phyloP scores from a whole-genome alignment of 192 early-diverging fungal genomes.

The Pilaira anomala region DNA sequence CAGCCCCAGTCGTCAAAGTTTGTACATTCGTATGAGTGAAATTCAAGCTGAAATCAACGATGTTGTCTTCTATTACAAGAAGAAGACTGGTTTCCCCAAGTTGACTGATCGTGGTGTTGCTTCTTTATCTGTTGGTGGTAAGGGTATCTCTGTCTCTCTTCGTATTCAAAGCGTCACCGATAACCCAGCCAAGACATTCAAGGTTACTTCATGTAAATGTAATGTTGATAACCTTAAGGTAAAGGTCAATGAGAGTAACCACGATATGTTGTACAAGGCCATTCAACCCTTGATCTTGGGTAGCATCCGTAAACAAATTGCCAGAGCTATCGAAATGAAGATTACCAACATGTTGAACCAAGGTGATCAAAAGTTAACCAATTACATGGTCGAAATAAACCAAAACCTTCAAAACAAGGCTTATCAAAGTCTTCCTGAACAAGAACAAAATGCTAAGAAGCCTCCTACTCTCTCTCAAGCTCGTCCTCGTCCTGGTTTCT shows the following conservation, averaged over 20 bases:
- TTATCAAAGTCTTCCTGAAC: background rate
- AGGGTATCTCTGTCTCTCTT: constrained; percentile 23
- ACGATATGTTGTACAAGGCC: constrained; percentile 23
- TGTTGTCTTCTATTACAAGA: constrained; percentile 40
- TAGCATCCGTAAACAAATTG: constrained; percentile 37
- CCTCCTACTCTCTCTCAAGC: background rate
- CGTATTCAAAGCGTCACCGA: constrained; percentile 30
- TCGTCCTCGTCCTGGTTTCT: constrained; percentile 12
- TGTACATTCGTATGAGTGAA: constrained; percentile 34
- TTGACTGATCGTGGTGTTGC: constrained; percentile 39
- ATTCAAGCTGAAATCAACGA: constrained; percentile 36
- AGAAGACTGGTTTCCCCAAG: constrained; percentile 39
- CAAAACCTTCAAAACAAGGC: constrained; percentile 5
- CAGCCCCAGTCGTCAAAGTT: constrained; percentile 22
- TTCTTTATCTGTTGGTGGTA: constrained; percentile 13
- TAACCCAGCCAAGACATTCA: constrained; percentile 30
- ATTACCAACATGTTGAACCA: constrained; percentile 23
- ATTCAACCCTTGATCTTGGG: constrained; percentile 38
- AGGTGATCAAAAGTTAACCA: constrained; percentile 24
- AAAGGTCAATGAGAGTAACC: constrained; percentile 7
- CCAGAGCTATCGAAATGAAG: constrained; percentile 35
- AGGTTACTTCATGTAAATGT: constrained; percentile 34
- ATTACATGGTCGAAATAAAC: background rate
- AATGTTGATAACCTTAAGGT: constrained; percentile 19
- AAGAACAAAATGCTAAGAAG: background rate